These are phyloP conservation scores for Cyberlindnera mycetangii DNA, from an alignment of 805 yeast species.

Conservation along the genomic window DNA sequence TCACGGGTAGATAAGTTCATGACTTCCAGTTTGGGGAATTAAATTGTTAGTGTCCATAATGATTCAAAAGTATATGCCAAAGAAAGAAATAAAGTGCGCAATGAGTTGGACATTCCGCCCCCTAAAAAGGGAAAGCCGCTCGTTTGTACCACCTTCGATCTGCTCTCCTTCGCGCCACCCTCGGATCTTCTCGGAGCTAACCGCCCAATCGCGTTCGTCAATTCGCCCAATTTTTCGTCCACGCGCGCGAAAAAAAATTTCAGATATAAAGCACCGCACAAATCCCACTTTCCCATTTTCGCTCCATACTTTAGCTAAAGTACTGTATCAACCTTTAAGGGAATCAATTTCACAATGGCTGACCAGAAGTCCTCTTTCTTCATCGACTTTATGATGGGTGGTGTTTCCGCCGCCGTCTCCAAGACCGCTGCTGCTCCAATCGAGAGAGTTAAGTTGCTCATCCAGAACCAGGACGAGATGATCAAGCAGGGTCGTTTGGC, in stretches of 20 bases:
- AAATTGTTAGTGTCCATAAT: no score
- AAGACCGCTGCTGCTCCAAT: slow-evolving; percentile 98
- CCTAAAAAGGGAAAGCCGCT: no score
- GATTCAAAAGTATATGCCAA: no score
- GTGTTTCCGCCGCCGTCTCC: slow-evolving; percentile 98
- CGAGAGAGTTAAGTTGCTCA: slow-evolving; percentile 93
- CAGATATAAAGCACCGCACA: slow-evolving; percentile 14
- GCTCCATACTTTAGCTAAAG: neutral
- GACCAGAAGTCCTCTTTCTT: slow-evolving; percentile 45
- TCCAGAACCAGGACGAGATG: slow-evolving; percentile 98
- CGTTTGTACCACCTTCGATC: no score
- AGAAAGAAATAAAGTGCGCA: no score
- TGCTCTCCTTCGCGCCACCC: neutral
- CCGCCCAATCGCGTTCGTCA: slow-evolving; percentile 19
- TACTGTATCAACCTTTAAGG: slow-evolving; percentile 2
- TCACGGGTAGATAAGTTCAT: no score
- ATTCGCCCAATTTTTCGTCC: slow-evolving; percentile 8
- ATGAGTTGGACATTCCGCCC: no score
- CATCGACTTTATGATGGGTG: slow-evolving; percentile 90
- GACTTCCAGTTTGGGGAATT: no score
- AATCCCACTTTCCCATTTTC: slow-evolving; percentile 13
- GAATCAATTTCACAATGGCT: slow-evolving; percentile 18
- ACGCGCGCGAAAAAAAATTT: slow-evolving; percentile 11
- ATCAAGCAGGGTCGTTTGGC: slow-evolving; percentile 94
- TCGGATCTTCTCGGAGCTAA: slow-evolving; percentile 2